Percentiles rank a stretch among this genome's conserved stretches.
Evolutionary conservation across 192 early-diverging fungal species (phyloP).

Genomic region (Coemansia sp.): DNA sequence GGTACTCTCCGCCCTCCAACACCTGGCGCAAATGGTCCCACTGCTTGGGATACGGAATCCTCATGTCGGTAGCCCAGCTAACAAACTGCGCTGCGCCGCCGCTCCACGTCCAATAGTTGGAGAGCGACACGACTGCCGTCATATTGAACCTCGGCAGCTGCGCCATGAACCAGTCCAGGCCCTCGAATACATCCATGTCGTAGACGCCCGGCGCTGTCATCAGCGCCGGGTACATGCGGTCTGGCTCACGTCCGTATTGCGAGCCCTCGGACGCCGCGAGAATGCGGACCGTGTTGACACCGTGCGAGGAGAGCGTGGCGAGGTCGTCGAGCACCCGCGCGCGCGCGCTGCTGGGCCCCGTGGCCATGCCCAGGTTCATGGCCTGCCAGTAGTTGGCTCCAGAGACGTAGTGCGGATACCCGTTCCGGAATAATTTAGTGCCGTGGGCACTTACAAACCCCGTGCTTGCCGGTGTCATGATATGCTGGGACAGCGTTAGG

Average conservation of each 20-base stretch:
- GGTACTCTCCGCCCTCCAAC: constrained; percentile 30
- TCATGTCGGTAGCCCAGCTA: constrained; percentile 55
- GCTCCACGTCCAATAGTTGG: constrained; percentile 75
- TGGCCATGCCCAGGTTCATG: constrained; percentile 64
- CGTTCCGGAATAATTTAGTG: constrained; percentile 33
- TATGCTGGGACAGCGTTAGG: not conserved
- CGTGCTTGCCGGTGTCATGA: not conserved
- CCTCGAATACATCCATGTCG: constrained; percentile 57
- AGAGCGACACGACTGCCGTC: constrained; percentile 59
- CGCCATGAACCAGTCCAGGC: constrained; percentile 65
- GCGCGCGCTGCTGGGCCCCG: constrained; percentile 52
- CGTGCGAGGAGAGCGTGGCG: constrained; percentile 31
- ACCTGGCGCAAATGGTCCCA: constrained; percentile 36
- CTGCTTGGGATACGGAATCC: constrained; percentile 61
- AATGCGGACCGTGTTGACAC: constrained; percentile 64
- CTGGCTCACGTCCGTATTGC: constrained; percentile 53
- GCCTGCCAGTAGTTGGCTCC: constrained; percentile 78
- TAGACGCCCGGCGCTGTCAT: constrained; percentile 59
- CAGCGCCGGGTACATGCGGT: constrained; percentile 60
- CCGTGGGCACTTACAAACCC: constrained; percentile 53
- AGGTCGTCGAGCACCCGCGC: constrained; percentile 59
- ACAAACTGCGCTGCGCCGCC: constrained; percentile 66
- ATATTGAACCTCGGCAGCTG: constrained; percentile 56
- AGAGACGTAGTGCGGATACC: constrained; percentile 32
- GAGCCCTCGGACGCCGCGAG: constrained; percentile 64